Evolutionary conservation across 331 rosid species (phyloP).

Genomic region (Phaseolus coccineus): DNA sequence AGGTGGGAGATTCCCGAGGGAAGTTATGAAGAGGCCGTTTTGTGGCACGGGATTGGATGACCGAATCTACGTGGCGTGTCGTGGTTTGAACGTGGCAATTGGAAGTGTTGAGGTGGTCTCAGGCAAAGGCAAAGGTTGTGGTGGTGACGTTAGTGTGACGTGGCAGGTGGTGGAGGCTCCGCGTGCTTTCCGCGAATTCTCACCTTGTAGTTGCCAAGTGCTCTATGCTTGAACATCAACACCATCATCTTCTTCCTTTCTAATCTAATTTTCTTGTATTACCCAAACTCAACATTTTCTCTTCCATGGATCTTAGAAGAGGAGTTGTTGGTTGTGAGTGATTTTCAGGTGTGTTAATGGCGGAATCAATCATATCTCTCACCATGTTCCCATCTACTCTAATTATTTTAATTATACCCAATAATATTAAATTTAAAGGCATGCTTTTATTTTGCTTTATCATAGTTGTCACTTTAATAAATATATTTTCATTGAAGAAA

Average conservation of each 20-base stretch:
- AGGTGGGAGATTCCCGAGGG: slow-evolving; percentile 68
- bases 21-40: slow-evolving; percentile 58
- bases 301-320: too few species aligned
- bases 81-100: slow-evolving; percentile 60
- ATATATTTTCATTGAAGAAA: not conserved
- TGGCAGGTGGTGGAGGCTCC: slow-evolving; percentile 69
- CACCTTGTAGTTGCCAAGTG: slow-evolving; percentile 58
- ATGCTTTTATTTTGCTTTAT: not conserved
- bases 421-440: not conserved
- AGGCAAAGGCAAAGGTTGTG: not conserved
- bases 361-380: not conserved
- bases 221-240: slow-evolving; percentile 50
- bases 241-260: not conserved
- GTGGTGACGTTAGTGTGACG: slow-evolving; percentile 39
- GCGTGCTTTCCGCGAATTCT: slow-evolving; percentile 40
- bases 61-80: slow-evolving; percentile 57
- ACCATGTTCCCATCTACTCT: not conserved
- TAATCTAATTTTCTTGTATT: not conserved
- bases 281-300: not conserved
- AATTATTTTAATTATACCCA: not conserved
- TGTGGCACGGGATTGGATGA: slow-evolving; percentile 56
- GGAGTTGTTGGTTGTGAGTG: not conserved
- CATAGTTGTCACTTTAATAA: not conserved
- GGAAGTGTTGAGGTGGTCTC: slow-evolving; percentile 47
- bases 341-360: too few species aligned